phyloP scores from a whole-genome alignment of 2,329 filamentous ascomycete genomes.

The Fusarium haematococcum region DNA sequence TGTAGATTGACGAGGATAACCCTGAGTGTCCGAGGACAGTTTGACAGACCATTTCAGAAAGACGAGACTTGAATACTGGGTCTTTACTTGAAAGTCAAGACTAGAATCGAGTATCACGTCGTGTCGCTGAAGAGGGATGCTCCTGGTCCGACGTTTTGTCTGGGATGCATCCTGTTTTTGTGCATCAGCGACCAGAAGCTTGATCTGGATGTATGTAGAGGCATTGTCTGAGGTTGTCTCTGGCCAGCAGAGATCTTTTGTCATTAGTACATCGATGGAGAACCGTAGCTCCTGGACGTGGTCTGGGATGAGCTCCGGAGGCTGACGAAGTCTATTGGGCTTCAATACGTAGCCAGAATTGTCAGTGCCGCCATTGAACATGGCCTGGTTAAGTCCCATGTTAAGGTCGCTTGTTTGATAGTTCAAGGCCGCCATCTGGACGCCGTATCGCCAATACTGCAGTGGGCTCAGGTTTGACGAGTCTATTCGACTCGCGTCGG shows the following conservation, averaged over 20 bases:
- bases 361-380: conserved; percentile 13
- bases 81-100: background rate
- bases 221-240: fast-evolving
- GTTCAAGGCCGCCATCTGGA: conserved; percentile 30
- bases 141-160: background rate
- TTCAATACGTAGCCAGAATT: conserved; percentile 11
- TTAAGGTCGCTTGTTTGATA: conserved; percentile 17
- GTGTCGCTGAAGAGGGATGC: fast-evolving
- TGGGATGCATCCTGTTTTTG: background rate
- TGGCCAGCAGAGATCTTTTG: background rate
- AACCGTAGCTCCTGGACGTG: background rate
- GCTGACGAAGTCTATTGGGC: background rate
- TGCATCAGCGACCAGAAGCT: conserved; percentile 8
- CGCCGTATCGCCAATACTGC: conserved; percentile 13
- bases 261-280: conserved; percentile 9
- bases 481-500: conserved; percentile 24
- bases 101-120: background rate
- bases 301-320: background rate
- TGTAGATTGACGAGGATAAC: background rate
- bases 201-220: background rate
- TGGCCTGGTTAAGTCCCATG: conserved; percentile 11
- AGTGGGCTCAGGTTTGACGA: conserved; percentile 27
- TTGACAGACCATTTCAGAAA: conserved; percentile 13
- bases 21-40: background rate
- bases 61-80: background rate